Evolutionary conservation across 2,329 filamentous ascomycete genomes (phyloP).

Genomic region (Trichoderma sp.): DNA sequence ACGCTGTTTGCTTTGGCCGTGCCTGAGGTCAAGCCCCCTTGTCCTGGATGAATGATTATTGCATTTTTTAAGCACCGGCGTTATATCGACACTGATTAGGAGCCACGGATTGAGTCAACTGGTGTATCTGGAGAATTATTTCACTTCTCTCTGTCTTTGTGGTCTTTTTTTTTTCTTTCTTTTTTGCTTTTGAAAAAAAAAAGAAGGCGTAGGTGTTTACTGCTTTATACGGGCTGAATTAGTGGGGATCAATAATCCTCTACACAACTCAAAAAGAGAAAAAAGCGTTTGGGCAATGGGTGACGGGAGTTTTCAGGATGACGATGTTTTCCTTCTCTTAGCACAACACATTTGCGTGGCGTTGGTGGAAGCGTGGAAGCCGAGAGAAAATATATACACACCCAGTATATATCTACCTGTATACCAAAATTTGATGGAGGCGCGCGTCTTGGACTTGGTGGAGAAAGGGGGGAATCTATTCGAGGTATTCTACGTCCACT

Average conservation of each 20-base stretch:
- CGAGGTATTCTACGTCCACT: neutral
- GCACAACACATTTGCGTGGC: slow-evolving; percentile 28
- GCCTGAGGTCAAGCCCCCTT: neutral
- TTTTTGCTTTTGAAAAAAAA: neutral
- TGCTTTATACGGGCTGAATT: slow-evolving; percentile 11
- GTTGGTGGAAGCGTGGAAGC: slow-evolving; percentile 26
- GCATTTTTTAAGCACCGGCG: slow-evolving; percentile 18
- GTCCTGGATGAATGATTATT: slow-evolving; percentile 14
- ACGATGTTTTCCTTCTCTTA: slow-evolving; percentile 10
- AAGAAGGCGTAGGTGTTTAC: slow-evolving; percentile 7
- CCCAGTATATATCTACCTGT: neutral
- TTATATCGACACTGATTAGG: slow-evolving; percentile 17
- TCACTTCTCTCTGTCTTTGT: neutral
- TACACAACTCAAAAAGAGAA: slow-evolving; percentile 11
- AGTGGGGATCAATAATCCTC: neutral
- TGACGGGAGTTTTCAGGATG: neutral
- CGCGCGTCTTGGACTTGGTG: neutral
- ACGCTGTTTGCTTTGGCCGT: neutral
- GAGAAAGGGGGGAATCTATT: neutral
- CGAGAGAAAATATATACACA: slow-evolving; percentile 1
- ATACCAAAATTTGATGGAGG: slow-evolving; percentile 5
- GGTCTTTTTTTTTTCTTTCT: neutral
- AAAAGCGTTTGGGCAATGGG: slow-evolving; percentile 11
- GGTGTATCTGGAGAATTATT: slow-evolving; percentile 13
- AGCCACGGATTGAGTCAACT: slow-evolving; percentile 12